Base-by-base conservation (phyloP, 2,329 filamentous ascomycete genomes). In the Aspergillus thermomutatus region DNA sequence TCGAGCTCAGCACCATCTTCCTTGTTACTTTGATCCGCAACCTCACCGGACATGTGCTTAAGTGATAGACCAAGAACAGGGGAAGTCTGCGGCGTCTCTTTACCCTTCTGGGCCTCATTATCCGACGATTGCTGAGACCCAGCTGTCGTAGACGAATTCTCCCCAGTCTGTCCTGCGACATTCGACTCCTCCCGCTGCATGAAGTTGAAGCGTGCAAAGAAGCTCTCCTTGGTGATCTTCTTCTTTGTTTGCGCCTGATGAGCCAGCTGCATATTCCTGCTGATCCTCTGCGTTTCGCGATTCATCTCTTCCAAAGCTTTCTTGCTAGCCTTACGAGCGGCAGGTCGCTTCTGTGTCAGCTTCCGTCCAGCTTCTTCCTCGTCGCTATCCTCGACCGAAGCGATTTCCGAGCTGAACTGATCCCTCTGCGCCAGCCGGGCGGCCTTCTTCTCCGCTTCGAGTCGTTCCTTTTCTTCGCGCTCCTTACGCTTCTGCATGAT, bases 261-360 rank as follows among this genome's bases (percentile, higher is more conserved):
- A 1, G 90, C 86, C 50, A 99, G 82, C 73, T 97, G 93, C 84
- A 96, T 90, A 69, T 89, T 95, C 63, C 94, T 84, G 64, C 85
- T 88, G 77, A 99, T 85, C 28, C 94, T 86, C 77, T 99, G 94
- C 1, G 93, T 97, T 75, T 99, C 94, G 56, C 91, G 85, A 66
- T 89, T 89, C 88, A 99, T 97, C 64, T 97, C 93, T 70, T 97
- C 91, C 45, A 97, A 72, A 0, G 94, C 94, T 75, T 92, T 97
- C 77, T 93, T 97, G 78, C 92, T 93, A 0, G 94, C 92, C 71
- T 94, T 96, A 11, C 94, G 85, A 2, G 72, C 62, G 4, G 91
- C 87, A 3, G 88, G 85, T 26, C 83, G 80, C 41, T 83, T 79
- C 68, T 92, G 89, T 0, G 88, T 90, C 47, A 94, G 77, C 60